A percentile compares a stretch with the other conserved stretches of the same genome.
Conservation (phyloP, 768 basidiomycete species). For the Lactarius psammicola region DNA sequence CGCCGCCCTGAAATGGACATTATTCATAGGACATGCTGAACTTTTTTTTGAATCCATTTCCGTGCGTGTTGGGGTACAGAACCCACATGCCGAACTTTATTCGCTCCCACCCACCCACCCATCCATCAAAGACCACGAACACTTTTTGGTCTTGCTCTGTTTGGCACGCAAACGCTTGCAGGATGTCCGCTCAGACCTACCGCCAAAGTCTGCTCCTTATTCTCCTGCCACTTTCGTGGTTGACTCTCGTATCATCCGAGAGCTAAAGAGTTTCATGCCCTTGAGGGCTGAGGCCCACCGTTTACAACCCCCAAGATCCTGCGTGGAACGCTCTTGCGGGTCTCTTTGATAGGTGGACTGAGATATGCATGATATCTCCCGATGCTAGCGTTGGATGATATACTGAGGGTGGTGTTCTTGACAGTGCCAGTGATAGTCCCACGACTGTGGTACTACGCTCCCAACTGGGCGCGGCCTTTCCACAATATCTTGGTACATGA, state of each 20-base stretch:
- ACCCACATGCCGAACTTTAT: too few species aligned
- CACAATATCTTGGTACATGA: too few species aligned
- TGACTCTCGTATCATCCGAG: constrained; percentile 62
- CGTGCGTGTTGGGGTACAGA: too few species aligned
- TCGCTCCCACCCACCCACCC: too few species aligned
- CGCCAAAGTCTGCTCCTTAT: constrained; percentile 41
- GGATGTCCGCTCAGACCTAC: constrained; percentile 39
- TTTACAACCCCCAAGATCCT: constrained; percentile 45
- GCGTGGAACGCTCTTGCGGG: constrained; percentile 51
- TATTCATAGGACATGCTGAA: constrained; percentile 48
- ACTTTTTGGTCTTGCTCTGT: constrained; percentile 39
- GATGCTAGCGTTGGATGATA: too few species aligned
- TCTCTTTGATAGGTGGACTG: constrained; percentile 41
- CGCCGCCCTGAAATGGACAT: too few species aligned
- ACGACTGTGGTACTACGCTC: too few species aligned
- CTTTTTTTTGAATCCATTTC: constrained; percentile 48
- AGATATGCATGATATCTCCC: too few species aligned
- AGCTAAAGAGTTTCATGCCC: too few species aligned
- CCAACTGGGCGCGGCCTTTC: too few species aligned
- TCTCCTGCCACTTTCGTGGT: constrained; percentile 57
- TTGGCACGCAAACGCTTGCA: constrained; percentile 44
- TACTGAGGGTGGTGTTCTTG: too few species aligned
- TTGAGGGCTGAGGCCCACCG: constrained; percentile 46
- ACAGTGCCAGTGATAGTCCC: too few species aligned
- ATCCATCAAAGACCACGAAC: constrained; percentile 38